Conservation (phyloP, 371 early-diverging fungal genomes). For the Apophysomyces trapeziformis region DNA sequence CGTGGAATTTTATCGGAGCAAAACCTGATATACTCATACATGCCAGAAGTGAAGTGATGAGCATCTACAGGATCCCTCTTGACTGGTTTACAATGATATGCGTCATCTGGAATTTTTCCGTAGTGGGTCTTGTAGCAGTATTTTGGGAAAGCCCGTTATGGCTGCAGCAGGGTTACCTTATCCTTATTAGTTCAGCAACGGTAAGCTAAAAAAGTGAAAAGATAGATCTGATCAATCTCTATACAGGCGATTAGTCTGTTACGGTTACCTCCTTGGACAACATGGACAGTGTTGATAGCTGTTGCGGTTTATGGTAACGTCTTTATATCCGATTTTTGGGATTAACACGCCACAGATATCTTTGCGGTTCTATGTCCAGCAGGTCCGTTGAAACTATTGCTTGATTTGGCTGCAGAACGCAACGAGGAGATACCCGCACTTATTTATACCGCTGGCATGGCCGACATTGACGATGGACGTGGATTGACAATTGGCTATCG, state of each 20-base stretch:
- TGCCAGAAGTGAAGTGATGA: slow-evolving; percentile 24
- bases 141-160: slow-evolving; percentile 32
- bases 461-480: slow-evolving; percentile 16
- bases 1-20: neutral
- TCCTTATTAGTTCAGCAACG: slow-evolving; percentile 26
- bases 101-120: slow-evolving; percentile 26
- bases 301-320: slow-evolving; percentile 24
- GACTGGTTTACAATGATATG: slow-evolving; percentile 24
- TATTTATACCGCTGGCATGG: slow-evolving; percentile 31
- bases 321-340: neutral
- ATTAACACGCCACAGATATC: slow-evolving; percentile 14
- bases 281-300: slow-evolving; percentile 30
- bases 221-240: neutral
- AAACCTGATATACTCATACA: neutral
- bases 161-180: slow-evolving; percentile 29
- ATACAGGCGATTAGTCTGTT: slow-evolving; percentile 26
- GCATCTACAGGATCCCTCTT: slow-evolving; percentile 18
- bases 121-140: slow-evolving; percentile 26
- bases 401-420: slow-evolving; percentile 27
- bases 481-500: slow-evolving; percentile 19
- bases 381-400: slow-evolving; percentile 22
- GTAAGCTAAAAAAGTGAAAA: slow-evolving; percentile 7
- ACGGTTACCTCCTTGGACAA: slow-evolving; percentile 31
- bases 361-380: slow-evolving; percentile 29
- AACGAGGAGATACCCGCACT: slow-evolving; percentile 28